Evolutionary conservation across 768 basidiomycete genomes (phyloP).

Genomic region (Collybiopsis luxurians): DNA sequence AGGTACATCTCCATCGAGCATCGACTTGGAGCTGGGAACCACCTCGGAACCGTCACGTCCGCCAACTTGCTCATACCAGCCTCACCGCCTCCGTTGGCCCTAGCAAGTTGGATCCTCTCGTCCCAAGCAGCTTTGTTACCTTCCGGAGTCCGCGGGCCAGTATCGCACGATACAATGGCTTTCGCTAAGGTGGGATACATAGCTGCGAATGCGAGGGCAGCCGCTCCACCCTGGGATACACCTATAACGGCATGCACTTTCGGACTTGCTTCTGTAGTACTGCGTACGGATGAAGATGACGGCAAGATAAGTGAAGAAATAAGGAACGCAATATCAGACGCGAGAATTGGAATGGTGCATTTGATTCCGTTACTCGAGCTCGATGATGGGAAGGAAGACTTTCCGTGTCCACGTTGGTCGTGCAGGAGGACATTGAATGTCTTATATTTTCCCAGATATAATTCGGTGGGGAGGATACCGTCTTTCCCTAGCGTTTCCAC

Average conservation of each 20-base stretch:
- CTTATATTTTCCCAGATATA: slow-evolving; percentile 14
- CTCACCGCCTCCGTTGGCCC: slow-evolving; percentile 9
- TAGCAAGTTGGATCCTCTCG: slow-evolving; percentile 37
- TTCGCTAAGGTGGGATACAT: slow-evolving; percentile 32
- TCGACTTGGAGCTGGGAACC: slow-evolving; percentile 44
- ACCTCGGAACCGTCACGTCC: slow-evolving; percentile 39
- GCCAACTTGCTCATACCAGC: slow-evolving; percentile 42
- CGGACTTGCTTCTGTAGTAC: slow-evolving; percentile 18
- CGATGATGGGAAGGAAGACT: slow-evolving; percentile 32
- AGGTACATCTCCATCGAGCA: slow-evolving; percentile 15
- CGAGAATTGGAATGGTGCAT: slow-evolving; percentile 42
- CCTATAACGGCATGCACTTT: slow-evolving; percentile 44
- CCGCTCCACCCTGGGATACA: slow-evolving; percentile 53
- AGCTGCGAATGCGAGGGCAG: slow-evolving; percentile 43
- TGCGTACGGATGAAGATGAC: neutral
- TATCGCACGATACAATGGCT: slow-evolving; percentile 49
- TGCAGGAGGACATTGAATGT: slow-evolving; percentile 48
- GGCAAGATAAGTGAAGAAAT: slow-evolving; percentile 32
- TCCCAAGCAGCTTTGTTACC: slow-evolving; percentile 52
- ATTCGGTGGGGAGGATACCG: slow-evolving; percentile 7
- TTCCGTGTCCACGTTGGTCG: slow-evolving; percentile 52
- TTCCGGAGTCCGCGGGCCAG: slow-evolving; percentile 37
- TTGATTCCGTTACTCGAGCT: neutral
- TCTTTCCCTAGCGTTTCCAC: neutral
- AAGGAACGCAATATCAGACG: slow-evolving; percentile 40